These are phyloP conservation scores for Ramichloridium luteum DNA, from an alignment of 2,329 filamentous ascomycete species.

Conservation along the genomic window DNA sequence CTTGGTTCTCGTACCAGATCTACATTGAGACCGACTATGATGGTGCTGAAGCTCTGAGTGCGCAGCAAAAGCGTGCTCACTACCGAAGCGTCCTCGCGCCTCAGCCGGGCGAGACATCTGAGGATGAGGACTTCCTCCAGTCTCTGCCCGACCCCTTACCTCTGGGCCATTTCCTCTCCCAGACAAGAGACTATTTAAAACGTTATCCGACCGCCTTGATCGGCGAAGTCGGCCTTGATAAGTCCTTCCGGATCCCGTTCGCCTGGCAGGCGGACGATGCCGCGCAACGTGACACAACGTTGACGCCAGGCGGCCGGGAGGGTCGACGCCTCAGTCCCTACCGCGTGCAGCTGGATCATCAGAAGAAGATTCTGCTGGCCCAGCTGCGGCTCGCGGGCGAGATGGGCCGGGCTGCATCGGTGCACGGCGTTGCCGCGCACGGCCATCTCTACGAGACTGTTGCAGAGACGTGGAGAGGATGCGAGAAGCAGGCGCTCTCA, in stretches of 20 bases:
- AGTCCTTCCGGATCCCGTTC: conserved; percentile 60
- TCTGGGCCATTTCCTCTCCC: conserved; percentile 45
- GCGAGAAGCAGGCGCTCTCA: conserved; percentile 50
- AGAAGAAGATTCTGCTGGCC: conserved; percentile 51
- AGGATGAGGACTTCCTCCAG: conserved; percentile 37
- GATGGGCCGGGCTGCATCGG: conserved; percentile 51
- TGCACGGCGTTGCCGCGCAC: conserved; percentile 67
- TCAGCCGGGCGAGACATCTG: conserved; percentile 34
- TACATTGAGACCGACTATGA: conserved; percentile 44
- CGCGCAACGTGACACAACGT: conserved; percentile 31
- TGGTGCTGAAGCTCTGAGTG: conserved; percentile 23
- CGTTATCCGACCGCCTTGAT: conserved; percentile 53
- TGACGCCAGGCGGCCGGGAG: conserved; percentile 60
- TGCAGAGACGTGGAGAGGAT: conserved; percentile 54
- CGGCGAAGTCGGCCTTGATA: conserved; percentile 69
- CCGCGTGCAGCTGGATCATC: conserved; percentile 56
- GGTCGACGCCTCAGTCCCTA: conserved; percentile 56
- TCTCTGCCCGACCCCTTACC: conserved; percentile 49
- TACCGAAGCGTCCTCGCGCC: conserved; percentile 55
- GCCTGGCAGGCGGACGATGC: conserved; percentile 36
- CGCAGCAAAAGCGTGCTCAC: conserved; percentile 42
- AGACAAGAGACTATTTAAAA: conserved; percentile 45
- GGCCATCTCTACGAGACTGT: conserved; percentile 57
- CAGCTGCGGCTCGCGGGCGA: conserved; percentile 63
- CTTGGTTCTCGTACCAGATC: conserved; percentile 72